These are phyloP conservation scores for Microbotryum intermedium DNA, from an alignment of 1,284 basidiomycete genomes.

Conservation along the genomic window DNA sequence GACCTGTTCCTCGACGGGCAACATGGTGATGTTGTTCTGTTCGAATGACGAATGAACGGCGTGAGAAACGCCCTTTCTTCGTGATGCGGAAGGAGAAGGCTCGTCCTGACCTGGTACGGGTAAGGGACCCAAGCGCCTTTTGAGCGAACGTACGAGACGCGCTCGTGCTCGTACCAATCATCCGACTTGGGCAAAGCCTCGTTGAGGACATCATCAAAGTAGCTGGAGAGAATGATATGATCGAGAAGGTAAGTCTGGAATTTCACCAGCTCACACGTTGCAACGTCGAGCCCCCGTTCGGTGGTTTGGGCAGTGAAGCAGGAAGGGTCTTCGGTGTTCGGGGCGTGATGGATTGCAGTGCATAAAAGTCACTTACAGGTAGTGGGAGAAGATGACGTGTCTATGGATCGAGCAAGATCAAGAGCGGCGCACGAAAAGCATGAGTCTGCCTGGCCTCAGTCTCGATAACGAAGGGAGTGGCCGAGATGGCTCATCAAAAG, in stretches of 20 bases:
- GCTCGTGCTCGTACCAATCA: constrained; percentile 48
- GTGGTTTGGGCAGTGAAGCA: background rate
- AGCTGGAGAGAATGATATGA: constrained; percentile 27
- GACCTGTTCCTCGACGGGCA: constrained; percentile 46
- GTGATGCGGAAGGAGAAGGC: background rate
- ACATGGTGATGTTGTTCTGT: constrained; percentile 48
- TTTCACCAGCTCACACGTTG: too few species aligned
- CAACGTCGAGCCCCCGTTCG: too few species aligned
- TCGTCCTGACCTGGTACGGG: constrained; percentile 34
- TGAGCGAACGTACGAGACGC: constrained; percentile 48
- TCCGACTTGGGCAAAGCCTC: constrained; percentile 44
- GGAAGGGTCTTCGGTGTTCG: background rate
- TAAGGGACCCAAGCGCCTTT: constrained; percentile 47
- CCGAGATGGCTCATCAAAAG: too few species aligned
- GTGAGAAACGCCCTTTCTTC: background rate
- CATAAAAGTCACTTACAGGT: constrained; percentile 32
- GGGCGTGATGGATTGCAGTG: background rate
- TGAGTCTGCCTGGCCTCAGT: background rate
- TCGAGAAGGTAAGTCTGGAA: too few species aligned
- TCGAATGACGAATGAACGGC: background rate
- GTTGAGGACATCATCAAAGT: constrained; percentile 47
- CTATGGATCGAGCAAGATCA: constrained; percentile 27
- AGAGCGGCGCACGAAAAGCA: background rate
- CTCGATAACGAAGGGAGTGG: background rate
- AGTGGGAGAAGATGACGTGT: constrained; percentile 51